Evolutionary conservation across 176 grass and related monocot species (phyloP), one percentile per base, ranked within the genome.

Genomic region (Oryza punctata): DNA sequence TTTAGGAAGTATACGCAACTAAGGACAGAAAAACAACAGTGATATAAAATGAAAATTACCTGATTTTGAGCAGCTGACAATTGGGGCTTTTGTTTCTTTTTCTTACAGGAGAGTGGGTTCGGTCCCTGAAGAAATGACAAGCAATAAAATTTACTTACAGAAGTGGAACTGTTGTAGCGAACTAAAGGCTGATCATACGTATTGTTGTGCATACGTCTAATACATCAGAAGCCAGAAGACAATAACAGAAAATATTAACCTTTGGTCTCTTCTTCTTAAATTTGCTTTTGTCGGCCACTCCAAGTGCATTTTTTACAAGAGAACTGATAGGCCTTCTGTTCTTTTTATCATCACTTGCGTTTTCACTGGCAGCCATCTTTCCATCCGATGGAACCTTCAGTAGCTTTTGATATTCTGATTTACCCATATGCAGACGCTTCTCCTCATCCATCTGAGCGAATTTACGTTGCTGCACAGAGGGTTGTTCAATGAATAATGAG

Each of bases 61-160:
- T 96, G 87, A 72, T 83, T 92, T 67, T 85, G 49, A 16, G 32
- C 38, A 57, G 50, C 49, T 71, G 87, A 70, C 64, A 43, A 12
- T 21, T 85, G 87, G 12, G 84, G 38, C 83, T 84, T 98, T 25
- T 60, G 64, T 76, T 91, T 95, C 90, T 89, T 98, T 88, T 94
- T 99, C 89, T 95, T 93, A 76, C 93, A 94, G 70, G 96, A 98
- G 50, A 98, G 96, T 85, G 96, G 96, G 81, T 98, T 98, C 66
- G 93, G 93, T 26, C 96, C 93, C 96, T 98, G 83, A 35, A 87
- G 57, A 68, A 87, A 79, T 2, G 82, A 82, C 63, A 91, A 32
- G 13, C 27, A 12, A 82, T 37, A 68, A 70, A 60, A 75, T 74
- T 80, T 75, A 25, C 47, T 81, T 54, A 25, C 73, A 7, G 61